phyloP scores from a whole-genome alignment of 2,329 filamentous ascomycete species.

The Penicillium rolfsii region DNA sequence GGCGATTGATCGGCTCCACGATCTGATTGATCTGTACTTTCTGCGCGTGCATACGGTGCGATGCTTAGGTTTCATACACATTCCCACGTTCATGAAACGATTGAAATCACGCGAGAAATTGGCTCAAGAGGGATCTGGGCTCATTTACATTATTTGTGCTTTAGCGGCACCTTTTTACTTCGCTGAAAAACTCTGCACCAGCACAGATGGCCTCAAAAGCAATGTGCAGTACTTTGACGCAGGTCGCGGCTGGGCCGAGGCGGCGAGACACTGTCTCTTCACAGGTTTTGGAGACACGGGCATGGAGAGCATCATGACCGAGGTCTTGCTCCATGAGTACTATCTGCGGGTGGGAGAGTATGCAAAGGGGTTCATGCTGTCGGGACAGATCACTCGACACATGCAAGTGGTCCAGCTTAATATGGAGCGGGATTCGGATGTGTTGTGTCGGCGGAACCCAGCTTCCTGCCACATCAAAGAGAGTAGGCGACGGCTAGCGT shows the following conservation, averaged over 20 bases:
- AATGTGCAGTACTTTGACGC: slow-evolving; percentile 5
- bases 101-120: not conserved
- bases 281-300: not conserved
- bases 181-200: not conserved
- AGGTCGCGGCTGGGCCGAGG: slow-evolving; percentile 4
- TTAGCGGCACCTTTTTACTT: not conserved
- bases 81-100: slow-evolving; percentile 1
- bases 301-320: slow-evolving; percentile 3
- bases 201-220: not conserved
- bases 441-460: not conserved
- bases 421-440: slow-evolving; percentile 3
- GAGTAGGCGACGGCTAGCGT: not conserved
- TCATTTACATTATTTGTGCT: not conserved
- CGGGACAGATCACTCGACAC: slow-evolving; percentile 1
- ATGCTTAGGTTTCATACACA: slow-evolving; percentile 2
- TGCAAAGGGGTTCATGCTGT: slow-evolving; percentile 2
- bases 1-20: not conserved
- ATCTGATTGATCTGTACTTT: slow-evolving; percentile 4
- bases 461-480: slow-evolving; percentile 2
- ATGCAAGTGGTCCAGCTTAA: slow-evolving; percentile 1
- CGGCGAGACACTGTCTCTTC: slow-evolving; percentile 1
- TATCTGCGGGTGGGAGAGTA: slow-evolving; percentile 3
- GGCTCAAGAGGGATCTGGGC: not conserved
- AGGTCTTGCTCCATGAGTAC: slow-evolving; percentile 1
- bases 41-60: not conserved